phyloP scores from a whole-genome alignment of 176 grass and related monocot genomes.

The Cenchrus fungigraminus region DNA sequence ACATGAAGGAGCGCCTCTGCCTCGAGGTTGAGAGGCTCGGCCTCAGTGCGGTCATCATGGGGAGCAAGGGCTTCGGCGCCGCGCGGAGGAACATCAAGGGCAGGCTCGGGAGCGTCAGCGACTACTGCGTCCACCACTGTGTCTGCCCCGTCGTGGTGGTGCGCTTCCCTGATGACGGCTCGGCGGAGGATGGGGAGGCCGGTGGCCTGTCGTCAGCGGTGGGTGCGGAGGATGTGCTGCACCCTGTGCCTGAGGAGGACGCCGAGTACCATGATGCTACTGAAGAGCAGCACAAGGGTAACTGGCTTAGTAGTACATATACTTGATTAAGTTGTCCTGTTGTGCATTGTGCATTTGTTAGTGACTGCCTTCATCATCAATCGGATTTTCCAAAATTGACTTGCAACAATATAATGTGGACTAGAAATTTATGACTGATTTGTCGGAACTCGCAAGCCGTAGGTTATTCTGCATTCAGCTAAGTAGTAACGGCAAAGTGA shows the following conservation, averaged over 20 bases:
- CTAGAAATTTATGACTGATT: background rate
- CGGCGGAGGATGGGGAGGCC: constrained; percentile 25
- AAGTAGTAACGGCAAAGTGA: background rate
- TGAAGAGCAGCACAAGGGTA: constrained; percentile 86
- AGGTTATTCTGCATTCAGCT: background rate
- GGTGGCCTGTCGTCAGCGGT: background rate
- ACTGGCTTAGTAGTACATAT: background rate
- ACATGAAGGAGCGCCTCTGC: constrained; percentile 99
- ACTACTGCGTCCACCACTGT: constrained; percentile 98
- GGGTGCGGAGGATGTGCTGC: constrained; percentile 58
- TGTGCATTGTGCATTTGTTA: constrained; percentile 12
- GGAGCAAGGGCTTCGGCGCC: constrained; percentile 90
- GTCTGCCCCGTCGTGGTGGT: constrained; percentile 95
- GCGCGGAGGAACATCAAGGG: constrained; percentile 67
- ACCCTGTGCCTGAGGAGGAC: constrained; percentile 83
- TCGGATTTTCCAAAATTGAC: background rate
- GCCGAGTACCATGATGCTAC: constrained; percentile 80
- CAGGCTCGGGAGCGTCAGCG: constrained; percentile 89
- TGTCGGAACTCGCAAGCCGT: background rate
- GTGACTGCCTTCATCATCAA: background rate
- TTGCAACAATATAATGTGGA: background rate
- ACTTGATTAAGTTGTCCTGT: background rate
- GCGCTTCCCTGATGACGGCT: constrained; percentile 67
- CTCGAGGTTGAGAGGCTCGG: constrained; percentile 94
- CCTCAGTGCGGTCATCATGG: constrained; percentile 93